Evolutionary conservation across 2,329 filamentous ascomycete species (phyloP).

Genomic region (Epichloe gansuensis): DNA sequence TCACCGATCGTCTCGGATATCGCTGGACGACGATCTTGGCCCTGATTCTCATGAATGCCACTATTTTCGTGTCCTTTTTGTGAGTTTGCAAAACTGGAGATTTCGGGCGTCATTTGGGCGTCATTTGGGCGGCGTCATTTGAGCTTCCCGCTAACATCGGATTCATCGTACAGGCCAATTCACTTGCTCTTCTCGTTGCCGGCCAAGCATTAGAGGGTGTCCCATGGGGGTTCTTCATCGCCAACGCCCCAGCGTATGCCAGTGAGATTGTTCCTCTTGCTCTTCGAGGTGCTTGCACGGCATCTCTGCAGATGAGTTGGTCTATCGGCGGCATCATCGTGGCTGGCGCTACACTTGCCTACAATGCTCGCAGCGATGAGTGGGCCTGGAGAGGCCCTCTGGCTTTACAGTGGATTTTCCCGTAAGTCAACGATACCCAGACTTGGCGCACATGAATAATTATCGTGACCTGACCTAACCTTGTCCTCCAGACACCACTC

Average conservation of each 20-base stretch:
- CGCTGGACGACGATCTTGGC: constrained; percentile 24
- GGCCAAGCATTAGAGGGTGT: constrained; percentile 47
- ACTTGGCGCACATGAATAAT: background rate
- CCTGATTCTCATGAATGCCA: constrained; percentile 26
- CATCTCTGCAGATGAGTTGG: constrained; percentile 54
- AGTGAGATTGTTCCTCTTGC: constrained; percentile 46
- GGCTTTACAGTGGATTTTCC: constrained; percentile 47
- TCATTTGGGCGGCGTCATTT: too few relatives aligned
- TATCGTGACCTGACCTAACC: background rate
- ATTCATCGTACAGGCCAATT: constrained; percentile 11
- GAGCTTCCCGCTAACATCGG: background rate
- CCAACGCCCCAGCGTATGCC: constrained; percentile 49
- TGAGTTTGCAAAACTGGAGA: constrained; percentile 7
- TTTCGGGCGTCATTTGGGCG: too few relatives aligned
- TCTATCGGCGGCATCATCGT: constrained; percentile 49
- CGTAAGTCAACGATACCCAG: background rate
- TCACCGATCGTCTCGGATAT: constrained; percentile 25
- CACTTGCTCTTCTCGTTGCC: constrained; percentile 30
- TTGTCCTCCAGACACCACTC: constrained; percentile 29
- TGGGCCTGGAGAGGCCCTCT: constrained; percentile 30
- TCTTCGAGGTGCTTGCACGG: constrained; percentile 43
- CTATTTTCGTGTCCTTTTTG: constrained; percentile 43
- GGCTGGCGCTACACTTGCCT: constrained; percentile 39
- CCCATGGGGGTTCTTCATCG: constrained; percentile 52
- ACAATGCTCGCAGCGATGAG: constrained; percentile 27